Conservation (phyloP, 1,284 basidiomycete species). For the Apiotrichum veenhuisii region DNA sequence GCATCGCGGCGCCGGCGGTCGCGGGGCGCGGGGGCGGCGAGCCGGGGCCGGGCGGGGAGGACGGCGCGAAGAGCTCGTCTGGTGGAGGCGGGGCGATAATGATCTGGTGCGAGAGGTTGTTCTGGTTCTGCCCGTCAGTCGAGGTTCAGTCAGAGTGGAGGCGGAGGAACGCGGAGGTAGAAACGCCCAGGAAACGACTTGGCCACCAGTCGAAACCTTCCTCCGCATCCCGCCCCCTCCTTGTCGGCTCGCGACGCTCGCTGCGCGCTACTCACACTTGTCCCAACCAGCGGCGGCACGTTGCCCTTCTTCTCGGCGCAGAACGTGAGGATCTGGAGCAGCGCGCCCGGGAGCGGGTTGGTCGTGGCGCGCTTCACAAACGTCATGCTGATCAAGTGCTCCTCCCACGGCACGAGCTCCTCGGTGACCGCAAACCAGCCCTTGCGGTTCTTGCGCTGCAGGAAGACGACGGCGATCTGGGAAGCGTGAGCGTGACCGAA, state of each 20-base stretch:
- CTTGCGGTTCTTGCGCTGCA: conserved; percentile 41
- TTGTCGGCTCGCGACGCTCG: neutral
- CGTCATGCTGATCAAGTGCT: conserved; percentile 40
- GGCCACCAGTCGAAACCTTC: too few species aligned
- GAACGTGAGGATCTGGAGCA: conserved; percentile 37
- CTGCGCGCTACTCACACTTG: conserved; percentile 18
- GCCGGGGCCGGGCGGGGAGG: conserved; percentile 31
- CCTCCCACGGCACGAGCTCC: conserved; percentile 48
- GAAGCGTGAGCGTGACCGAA: conserved; percentile 1
- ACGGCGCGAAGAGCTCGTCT: conserved; percentile 38
- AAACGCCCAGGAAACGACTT: too few species aligned
- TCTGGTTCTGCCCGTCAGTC: conserved; percentile 25
- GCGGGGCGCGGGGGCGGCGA: conserved; percentile 24
- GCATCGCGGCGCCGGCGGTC: conserved; percentile 13
- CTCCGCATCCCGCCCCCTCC: too few species aligned
- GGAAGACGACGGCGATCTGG: conserved; percentile 44
- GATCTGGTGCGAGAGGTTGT: conserved; percentile 40
- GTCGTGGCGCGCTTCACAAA: conserved; percentile 16
- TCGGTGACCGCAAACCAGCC: conserved; percentile 48
- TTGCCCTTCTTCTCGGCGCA: conserved; percentile 36
- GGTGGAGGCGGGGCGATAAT: conserved; percentile 41
- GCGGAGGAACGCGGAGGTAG: too few species aligned
- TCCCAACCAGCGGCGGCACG: conserved; percentile 35
- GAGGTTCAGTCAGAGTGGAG: neutral
- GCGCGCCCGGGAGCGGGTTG: conserved; percentile 27